These are phyloP conservation scores for Ceratocystis colombiana DNA, from an alignment of 2,329 filamentous ascomycete genomes.

Conservation along the genomic window DNA sequence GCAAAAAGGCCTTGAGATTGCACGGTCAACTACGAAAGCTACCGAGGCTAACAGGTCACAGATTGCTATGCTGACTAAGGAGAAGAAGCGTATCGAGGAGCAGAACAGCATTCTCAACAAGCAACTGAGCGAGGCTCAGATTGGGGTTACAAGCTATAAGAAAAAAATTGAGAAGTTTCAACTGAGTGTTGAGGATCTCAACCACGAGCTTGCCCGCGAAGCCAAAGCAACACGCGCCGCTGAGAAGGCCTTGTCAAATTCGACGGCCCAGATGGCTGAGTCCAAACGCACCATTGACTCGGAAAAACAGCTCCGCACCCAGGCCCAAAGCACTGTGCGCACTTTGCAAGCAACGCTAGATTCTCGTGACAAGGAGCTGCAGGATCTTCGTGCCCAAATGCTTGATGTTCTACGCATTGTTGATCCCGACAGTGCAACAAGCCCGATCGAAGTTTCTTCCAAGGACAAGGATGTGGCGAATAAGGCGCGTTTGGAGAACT, in stretches of 20 bases:
- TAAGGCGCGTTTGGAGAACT: constrained; percentile 61
- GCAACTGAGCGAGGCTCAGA: constrained; percentile 75
- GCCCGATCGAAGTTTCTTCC: constrained; percentile 45
- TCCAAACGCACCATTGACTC: constrained; percentile 82
- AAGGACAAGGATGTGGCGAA: constrained; percentile 43
- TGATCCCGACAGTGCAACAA: constrained; percentile 59
- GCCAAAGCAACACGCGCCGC: constrained; percentile 82
- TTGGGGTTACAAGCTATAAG: constrained; percentile 72
- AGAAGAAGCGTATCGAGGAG: constrained; percentile 75
- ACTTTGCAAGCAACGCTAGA: constrained; percentile 72
- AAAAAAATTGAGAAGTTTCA: constrained; percentile 92
- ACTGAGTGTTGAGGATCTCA: constrained; percentile 79
- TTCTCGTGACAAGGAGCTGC: constrained; percentile 67
- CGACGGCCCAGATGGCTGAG: constrained; percentile 75
- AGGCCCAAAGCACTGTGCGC: constrained; percentile 76
- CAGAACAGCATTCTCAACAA: constrained; percentile 70
- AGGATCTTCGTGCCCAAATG: constrained; percentile 69
- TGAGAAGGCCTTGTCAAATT: constrained; percentile 73
- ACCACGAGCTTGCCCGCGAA: constrained; percentile 81
- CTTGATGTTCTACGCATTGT: constrained; percentile 77
- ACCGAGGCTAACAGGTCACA: constrained; percentile 74
- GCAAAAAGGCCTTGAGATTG: constrained; percentile 94
- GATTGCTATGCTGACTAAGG: constrained; percentile 63
- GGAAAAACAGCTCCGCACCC: constrained; percentile 71
- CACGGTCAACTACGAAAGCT: constrained; percentile 74